Conservation (phyloP, 2,329 filamentous ascomycete genomes). For the Colletotrichum orchidophilum region DNA sequence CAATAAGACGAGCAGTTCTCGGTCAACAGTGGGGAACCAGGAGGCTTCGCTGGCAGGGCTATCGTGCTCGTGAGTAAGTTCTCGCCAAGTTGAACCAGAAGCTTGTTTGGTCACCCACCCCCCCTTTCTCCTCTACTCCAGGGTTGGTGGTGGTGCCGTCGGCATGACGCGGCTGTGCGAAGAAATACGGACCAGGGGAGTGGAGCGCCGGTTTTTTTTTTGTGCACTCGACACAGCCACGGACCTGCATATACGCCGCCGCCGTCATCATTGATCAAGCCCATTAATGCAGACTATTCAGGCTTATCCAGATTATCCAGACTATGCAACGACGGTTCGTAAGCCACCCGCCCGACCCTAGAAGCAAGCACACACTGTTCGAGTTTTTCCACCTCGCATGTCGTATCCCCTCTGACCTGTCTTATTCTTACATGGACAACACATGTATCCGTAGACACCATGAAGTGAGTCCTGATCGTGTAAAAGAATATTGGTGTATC, state of each 20-base stretch:
- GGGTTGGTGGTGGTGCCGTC: too few species aligned
- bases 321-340: neutral
- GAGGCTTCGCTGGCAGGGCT: neutral
- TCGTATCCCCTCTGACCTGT: neutral
- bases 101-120: conserved; percentile 25
- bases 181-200: conserved; percentile 17
- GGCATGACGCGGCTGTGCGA: conserved; percentile 21
- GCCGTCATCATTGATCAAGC: neutral
- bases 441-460: neutral
- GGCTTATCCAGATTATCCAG: neutral
- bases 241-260: neutral
- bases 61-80: conserved; percentile 1
- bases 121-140: conserved; percentile 9
- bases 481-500: conserved; percentile 24
- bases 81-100: conserved; percentile 11
- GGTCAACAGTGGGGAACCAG: neutral
- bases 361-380: neutral
- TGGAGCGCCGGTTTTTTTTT: conserved; percentile 2
- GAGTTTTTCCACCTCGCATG: neutral
- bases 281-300: neutral
- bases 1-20: neutral
- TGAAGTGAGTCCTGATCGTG: neutral
- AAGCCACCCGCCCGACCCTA: neutral
- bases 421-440: neutral
- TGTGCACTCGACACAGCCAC: conserved; percentile 14